phyloP scores from a whole-genome alignment of 768 basidiomycete genomes.

The Leccinum broughii region DNA sequence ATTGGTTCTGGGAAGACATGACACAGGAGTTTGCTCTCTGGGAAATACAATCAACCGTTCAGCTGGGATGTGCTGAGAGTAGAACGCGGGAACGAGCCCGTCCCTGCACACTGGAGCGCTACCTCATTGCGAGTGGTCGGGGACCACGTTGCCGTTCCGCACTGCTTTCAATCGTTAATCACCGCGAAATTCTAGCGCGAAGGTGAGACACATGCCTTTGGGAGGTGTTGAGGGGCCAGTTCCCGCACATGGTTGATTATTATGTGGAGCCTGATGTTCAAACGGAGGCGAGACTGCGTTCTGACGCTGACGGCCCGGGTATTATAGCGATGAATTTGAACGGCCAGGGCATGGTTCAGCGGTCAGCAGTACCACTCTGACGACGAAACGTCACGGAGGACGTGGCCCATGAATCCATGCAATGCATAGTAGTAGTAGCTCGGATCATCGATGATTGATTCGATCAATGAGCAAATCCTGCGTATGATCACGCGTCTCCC shows the following conservation, averaged over 20 bases:
- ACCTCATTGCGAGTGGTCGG: not conserved
- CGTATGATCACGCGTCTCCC: not conserved
- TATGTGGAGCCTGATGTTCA: not conserved
- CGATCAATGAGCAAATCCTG: not conserved
- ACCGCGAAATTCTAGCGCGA: not conserved
- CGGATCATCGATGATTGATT: not conserved
- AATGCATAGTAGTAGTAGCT: not conserved
- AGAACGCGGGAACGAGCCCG: not conserved
- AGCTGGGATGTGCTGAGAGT: constrained; percentile 1
- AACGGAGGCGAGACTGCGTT: not conserved
- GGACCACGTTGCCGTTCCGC: constrained; percentile 1
- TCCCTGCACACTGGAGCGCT: not conserved
- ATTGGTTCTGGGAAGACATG: constrained; percentile 15
- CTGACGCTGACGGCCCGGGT: too few relatives aligned
- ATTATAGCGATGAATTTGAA: not conserved
- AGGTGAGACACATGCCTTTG: not conserved
- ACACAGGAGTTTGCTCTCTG: not conserved
- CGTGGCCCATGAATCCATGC: not conserved
- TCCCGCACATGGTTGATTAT: not conserved
- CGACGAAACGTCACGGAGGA: not conserved
- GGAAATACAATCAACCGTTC: not conserved
- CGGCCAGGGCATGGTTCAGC: not conserved
- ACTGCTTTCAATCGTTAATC: not conserved
- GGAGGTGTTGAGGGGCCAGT: not conserved
- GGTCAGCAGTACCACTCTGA: not conserved